These are phyloP conservation scores for Cryptococcus neoformans DNA, from an alignment of 1,284 basidiomycete species.

Conservation along the genomic window DNA sequence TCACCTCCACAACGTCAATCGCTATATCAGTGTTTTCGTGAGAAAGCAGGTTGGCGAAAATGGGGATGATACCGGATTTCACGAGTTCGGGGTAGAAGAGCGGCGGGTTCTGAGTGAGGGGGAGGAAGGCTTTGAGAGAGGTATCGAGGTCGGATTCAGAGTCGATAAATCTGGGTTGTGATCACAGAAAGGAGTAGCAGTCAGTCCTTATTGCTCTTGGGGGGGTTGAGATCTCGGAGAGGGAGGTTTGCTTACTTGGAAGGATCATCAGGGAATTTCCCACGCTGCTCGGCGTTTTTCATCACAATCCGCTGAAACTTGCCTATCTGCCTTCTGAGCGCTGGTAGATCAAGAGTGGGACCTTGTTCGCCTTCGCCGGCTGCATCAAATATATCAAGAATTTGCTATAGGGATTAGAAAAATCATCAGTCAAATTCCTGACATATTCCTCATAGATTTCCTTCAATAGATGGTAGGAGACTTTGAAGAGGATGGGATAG, in stretches of 20 bases:
- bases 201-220: neutral
- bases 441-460: too few relatives aligned
- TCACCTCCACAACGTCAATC: constrained; percentile 82
- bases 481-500: neutral
- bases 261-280: constrained; percentile 85
- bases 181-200: too few relatives aligned
- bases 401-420: constrained; percentile 34
- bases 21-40: constrained; percentile 95
- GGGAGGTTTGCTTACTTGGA: constrained; percentile 63
- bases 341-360: constrained; percentile 50
- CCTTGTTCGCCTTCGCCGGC: constrained; percentile 58
- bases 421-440: neutral
- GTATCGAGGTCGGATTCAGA: constrained; percentile 93
- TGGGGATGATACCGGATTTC: constrained; percentile 62
- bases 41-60: constrained; percentile 76
- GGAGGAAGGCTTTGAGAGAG: constrained; percentile 77
- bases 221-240: neutral
- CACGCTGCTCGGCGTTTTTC: constrained; percentile 92
- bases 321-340: constrained; percentile 70
- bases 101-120: constrained; percentile 81
- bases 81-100: constrained; percentile 88
- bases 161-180: constrained; percentile 81
- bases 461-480: neutral
- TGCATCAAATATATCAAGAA: constrained; percentile 70
- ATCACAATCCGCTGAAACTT: constrained; percentile 83